Conservation (phyloP, 129 eudicot genomes). For the Solidago caesia region DNA sequence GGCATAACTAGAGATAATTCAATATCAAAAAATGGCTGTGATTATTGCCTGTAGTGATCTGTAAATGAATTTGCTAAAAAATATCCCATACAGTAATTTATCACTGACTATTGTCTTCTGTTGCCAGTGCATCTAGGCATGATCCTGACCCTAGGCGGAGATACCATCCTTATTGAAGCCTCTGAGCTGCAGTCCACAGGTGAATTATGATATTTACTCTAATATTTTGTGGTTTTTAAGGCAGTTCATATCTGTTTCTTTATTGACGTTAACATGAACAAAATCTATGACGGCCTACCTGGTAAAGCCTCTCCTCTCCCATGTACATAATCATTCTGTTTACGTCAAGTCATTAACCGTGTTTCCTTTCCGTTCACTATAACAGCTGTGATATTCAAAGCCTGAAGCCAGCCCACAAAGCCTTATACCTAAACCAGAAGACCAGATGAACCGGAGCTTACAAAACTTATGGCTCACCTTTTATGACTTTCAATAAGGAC, state of each 20-base stretch:
- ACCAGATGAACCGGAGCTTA: constrained; percentile 11
- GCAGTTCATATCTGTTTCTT: neutral
- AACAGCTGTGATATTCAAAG: constrained; percentile 10
- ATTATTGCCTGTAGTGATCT: neutral
- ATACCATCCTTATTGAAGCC: constrained; percentile 5
- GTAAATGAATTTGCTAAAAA: neutral
- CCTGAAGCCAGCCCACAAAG: constrained; percentile 23
- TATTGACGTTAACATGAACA: constrained; percentile 4
- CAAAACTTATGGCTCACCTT: neutral
- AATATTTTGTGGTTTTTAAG: neutral
- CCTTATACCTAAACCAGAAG: constrained; percentile 16
- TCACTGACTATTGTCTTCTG: constrained; percentile 1
- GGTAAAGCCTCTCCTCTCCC: constrained; percentile 1
- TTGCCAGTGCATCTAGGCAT: constrained; percentile 13
- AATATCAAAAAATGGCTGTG: neutral
- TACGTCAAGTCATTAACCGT: constrained; percentile 1
- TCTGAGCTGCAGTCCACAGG: constrained; percentile 1
- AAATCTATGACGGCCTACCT: neutral
- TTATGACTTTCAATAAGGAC: neutral
- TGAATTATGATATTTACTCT: constrained; percentile 2
- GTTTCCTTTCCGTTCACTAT: constrained; percentile 17
- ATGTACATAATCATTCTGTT: neutral
- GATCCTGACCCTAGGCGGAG: neutral
- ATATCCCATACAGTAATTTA: neutral
- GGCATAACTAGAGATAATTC: neutral